Evolutionary conservation across 192 early-diverging fungal genomes (phyloP), one percentile per base, ranked within the genome.

Genomic region (Coemansia sp.): DNA sequence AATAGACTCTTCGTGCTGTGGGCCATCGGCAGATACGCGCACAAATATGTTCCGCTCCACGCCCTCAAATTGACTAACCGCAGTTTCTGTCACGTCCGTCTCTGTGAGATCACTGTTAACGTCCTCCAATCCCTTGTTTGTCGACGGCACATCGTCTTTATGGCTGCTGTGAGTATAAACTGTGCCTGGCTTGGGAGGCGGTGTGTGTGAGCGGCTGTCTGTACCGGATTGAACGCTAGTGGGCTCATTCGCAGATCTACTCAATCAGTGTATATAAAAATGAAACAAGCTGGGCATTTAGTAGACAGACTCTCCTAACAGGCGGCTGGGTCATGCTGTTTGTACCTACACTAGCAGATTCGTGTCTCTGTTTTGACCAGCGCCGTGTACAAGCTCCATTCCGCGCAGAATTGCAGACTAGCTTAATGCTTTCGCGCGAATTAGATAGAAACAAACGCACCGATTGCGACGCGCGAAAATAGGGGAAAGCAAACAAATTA

Each of bases 41-140:
- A 83, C 66, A 75, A 78, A 75, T 59, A 78, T 73, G 60, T 78
- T 83, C 31, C 65, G 68, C 34, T 83, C 81, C 13, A 83, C 64
- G 29, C 5, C 17, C 44, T 77, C 81, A 46, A 83, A 83, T 72
- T 59, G 62, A 19, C 39, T 16, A 1, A 73, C 31, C 6, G 81
- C 81, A 36, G 33, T 31, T 3, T 54, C 69, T 3, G 81, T 83
- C 57, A 75, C 50, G 41, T 83, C 81, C 1, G 66, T 34, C 8
- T 73, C 81, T 5, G 66, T 67, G 1, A 78, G 40, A 24, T 76
- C 68, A 14, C 24, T 36, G 44, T 76, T 71, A 35, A 59, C 72
- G 44, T 53, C 63, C 10, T 54, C 51, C 29, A 54, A 54, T 31
- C 24, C 51, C 51, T 57, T 57, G 33, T 17, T 33, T 34, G 54